phyloP scores from a whole-genome alignment of 345 rosid species.

The Murraya paniculata region DNA sequence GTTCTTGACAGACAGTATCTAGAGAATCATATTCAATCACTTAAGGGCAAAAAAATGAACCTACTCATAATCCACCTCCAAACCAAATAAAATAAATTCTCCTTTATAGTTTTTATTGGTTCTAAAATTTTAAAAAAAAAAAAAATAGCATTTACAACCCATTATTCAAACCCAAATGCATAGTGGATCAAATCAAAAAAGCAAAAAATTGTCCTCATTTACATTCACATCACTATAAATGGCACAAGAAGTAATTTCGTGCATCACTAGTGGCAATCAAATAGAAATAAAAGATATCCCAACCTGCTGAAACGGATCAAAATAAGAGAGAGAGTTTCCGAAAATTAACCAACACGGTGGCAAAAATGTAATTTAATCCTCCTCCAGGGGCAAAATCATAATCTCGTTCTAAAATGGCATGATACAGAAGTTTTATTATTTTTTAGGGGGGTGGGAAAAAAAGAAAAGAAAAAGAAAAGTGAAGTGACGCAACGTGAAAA shows the following conservation, averaged over 20 bases:
- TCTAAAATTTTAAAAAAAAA: no score
- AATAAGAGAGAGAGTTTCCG: neutral
- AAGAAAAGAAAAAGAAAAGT: neutral
- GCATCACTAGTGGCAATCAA: neutral
- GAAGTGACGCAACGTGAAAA: conserved; percentile 29
- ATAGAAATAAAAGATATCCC: no score
- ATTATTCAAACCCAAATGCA: neutral
- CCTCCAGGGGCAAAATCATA: conserved; percentile 2
- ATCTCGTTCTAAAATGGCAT: conserved; percentile 3
- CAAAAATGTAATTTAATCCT: conserved; percentile 13
- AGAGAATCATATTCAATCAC: no score
- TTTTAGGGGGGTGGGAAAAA: no score
- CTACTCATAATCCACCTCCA: no score
- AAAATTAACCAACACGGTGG: neutral
- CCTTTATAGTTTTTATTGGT: no score
- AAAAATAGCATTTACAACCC: neutral
- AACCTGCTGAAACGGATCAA: no score
- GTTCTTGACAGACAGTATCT: no score
- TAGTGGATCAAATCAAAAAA: neutral
- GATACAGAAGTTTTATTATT: neutral
- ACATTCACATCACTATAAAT: neutral
- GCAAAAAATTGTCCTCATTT: neutral
- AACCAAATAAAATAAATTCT: no score
- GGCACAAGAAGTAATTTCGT: conserved; percentile 28
- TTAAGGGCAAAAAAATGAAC: no score